Evolutionary conservation across 228 moss, liverwort and hornwort species (phyloP).

Genomic region (Sphagnum fallax): DNA sequence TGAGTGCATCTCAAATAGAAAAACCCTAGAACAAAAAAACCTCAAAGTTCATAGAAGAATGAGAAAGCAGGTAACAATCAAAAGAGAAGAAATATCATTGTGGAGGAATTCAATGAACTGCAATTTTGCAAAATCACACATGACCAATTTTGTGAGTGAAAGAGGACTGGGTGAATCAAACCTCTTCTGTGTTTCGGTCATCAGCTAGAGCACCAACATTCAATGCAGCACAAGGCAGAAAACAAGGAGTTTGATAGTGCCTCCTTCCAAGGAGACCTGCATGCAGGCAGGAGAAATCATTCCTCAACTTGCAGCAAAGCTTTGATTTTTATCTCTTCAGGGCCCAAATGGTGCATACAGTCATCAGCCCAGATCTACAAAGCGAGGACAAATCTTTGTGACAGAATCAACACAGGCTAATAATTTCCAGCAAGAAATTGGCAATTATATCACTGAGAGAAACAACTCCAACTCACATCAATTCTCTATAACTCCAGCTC

Average conservation of each 20-base stretch:
- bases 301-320: constrained; percentile 4
- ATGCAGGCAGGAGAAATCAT: not conserved
- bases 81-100: too few species aligned
- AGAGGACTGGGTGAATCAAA: not conserved
- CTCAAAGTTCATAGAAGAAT: too few species aligned
- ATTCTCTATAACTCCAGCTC: not conserved
- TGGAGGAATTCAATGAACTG: too few species aligned
- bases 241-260: not conserved
- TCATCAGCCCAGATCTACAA: too few species aligned
- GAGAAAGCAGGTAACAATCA: not conserved
- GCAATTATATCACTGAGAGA: too few species aligned
- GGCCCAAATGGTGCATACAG: too few species aligned
- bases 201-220: constrained; percentile 1
- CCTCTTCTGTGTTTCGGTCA: not conserved
- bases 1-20: not conserved
- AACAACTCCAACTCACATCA: not conserved
- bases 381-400: too few species aligned
- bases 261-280: constrained; percentile 1
- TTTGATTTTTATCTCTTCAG: too few species aligned
- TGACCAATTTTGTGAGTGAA: not conserved
- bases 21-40: not conserved
- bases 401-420: too few species aligned
- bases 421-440: too few species aligned
- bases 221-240: not conserved
- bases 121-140: not conserved